A percentile compares a stretch with the other conserved stretches of the same genome.
Conservation (phyloP, 192 early-diverging fungal genomes). For the Entomortierella lignicola region DNA sequence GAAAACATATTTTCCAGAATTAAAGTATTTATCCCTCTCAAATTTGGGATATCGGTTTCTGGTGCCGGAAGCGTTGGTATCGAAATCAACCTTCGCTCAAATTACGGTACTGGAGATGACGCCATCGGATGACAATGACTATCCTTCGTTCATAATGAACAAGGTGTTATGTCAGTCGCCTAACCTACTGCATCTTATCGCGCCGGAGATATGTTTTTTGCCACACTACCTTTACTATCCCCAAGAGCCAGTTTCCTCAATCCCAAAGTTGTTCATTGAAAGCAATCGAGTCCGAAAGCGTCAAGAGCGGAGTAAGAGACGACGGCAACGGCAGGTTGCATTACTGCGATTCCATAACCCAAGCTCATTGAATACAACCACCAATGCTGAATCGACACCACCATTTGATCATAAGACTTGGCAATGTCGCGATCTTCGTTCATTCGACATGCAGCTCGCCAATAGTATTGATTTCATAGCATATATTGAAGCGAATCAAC, state of each 20-base stretch:
- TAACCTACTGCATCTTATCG: background rate
- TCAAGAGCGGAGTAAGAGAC: too few species aligned
- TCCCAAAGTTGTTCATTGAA: too few species aligned
- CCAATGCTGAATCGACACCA: too few species aligned
- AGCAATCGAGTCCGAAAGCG: too few species aligned
- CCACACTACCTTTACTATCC: too few species aligned
- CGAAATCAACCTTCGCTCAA: background rate
- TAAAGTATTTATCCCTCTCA: background rate
- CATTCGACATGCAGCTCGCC: background rate
- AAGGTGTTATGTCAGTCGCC: constrained; percentile 1
- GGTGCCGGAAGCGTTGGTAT: background rate
- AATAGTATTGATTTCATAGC: too few species aligned
- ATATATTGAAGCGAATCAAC: too few species aligned
- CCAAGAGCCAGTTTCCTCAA: too few species aligned
- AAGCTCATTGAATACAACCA: too few species aligned
- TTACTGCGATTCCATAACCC: too few species aligned
- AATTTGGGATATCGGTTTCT: background rate
- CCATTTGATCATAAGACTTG: background rate
- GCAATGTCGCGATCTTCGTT: background rate
- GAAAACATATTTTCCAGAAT: background rate
- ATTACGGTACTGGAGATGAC: constrained; percentile 2
- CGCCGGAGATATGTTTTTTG: background rate
- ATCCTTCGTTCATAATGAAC: background rate
- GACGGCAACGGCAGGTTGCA: too few species aligned
- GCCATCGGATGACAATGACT: background rate